Base-by-base conservation (phyloP, 73 alveolate genomes). In the Halteria grandinella region DNA sequence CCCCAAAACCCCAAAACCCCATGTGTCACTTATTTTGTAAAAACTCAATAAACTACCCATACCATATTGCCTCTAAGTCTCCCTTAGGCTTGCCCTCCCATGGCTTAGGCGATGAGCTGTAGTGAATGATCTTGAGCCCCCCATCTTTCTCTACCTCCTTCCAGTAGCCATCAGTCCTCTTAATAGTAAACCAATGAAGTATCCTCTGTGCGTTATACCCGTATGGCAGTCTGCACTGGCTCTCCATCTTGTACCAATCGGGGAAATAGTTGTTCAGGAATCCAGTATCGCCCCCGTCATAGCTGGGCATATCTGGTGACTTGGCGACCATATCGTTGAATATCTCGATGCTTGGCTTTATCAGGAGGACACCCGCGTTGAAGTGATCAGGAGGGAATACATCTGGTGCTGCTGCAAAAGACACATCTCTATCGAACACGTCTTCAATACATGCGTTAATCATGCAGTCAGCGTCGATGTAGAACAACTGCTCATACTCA, bases 331-430 rank as follows among this genome's bases (percentile, higher is more conserved):
- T n/a, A 54, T 40, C 85, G 41, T 59, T 52, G 52, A 73, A 80
- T 0, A 75, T 34, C 10, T 2, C 17, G 41, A 32, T 33, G 69
- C 36, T 41, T 31, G 95, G 95, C 41, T 82, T 83, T 37, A 88
- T 27, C 28, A 82, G 69, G 3, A 88, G 39, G 58, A 88, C 95
- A 33, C 95, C 95, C 0, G 95, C 95, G 28, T 88, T 88, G 58
- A 88, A 88, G 25, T 57, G 59, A 60, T 88, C 95, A 20, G 95
- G 95, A 5, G 95, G 95, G 52, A 82, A 88, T 0, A 88, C 91
- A 39, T 88, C 95, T 63, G 60, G 95, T 58, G 89, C 85, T 29
- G 75, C 88, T 29, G 77, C 92, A 78, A 50, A 83, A 69, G 28
- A 83, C 50, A 25, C 17, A 10, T 52, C 78, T 48, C 70, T 48